A percentile compares a stretch with the other conserved stretches of the same genome.
These are phyloP conservation scores for Lobulomyces angularis DNA, from an alignment of 192 early-diverging fungal species.

Conservation along the genomic window DNA sequence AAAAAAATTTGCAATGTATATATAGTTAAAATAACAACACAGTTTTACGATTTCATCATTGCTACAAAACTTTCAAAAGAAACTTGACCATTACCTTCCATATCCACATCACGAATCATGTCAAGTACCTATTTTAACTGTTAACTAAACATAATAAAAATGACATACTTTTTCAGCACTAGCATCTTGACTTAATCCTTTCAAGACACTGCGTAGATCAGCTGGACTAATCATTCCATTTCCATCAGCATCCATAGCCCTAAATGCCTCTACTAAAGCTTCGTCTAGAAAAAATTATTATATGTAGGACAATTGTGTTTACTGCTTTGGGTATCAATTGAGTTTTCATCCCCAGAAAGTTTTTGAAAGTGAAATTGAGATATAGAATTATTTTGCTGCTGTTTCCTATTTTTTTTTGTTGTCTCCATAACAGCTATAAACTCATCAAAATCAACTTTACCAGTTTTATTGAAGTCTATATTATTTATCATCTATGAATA, in stretches of 20 bases:
- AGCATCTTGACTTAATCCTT: slow-evolving; percentile 9
- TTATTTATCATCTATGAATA: too few species aligned
- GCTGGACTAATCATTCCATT: slow-evolving; percentile 22
- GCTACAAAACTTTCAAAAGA: slow-evolving; percentile 27
- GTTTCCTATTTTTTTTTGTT: too few species aligned
- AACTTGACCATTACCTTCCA: slow-evolving; percentile 24
- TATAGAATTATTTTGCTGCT: not conserved
- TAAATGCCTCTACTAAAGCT: slow-evolving; percentile 21
- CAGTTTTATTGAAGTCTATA: slow-evolving; percentile 22
- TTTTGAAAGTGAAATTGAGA: not conserved
- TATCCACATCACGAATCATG: slow-evolving; percentile 25
- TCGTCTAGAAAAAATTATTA: not conserved
- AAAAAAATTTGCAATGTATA: too few species aligned
- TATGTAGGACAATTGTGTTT: not conserved
- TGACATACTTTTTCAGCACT: slow-evolving; percentile 9
- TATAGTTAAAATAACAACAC: too few species aligned
- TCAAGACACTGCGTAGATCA: slow-evolving; percentile 14
- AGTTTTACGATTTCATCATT: too few species aligned
- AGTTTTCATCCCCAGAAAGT: slow-evolving; percentile 7
- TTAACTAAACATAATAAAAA: too few species aligned
- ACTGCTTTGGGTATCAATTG: slow-evolving; percentile 8
- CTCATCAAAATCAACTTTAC: slow-evolving; percentile 32
- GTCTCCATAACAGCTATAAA: slow-evolving; percentile 19
- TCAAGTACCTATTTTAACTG: too few species aligned
- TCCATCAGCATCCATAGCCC: slow-evolving; percentile 22